phyloP scores from a whole-genome alignment of 805 yeast species.

The Phaffomyces antillensis region DNA sequence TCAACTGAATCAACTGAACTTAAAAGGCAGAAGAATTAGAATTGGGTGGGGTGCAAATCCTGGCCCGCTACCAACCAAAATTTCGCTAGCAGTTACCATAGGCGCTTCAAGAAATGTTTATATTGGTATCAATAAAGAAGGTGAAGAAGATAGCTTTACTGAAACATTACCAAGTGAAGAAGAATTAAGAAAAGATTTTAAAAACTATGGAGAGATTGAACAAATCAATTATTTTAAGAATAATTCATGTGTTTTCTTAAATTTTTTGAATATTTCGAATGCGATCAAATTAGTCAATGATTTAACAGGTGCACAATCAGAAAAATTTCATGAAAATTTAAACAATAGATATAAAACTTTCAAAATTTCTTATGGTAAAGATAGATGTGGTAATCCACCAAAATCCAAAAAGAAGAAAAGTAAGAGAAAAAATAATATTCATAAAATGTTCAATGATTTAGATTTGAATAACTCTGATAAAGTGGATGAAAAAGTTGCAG shows the following conservation, averaged over 20 bases:
- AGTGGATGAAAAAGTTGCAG: constrained; percentile 1
- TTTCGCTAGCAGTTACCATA: constrained; percentile 56
- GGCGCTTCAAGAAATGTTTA: constrained; percentile 78
- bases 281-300: constrained; percentile 61
- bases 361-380: constrained; percentile 66
- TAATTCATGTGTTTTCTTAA: constrained; percentile 68
- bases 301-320: constrained; percentile 35
- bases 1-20: constrained; percentile 48
- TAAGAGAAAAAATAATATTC: constrained; percentile 11
- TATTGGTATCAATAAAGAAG: constrained; percentile 47
- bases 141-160: constrained; percentile 20
- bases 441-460: background rate
- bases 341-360: constrained; percentile 43
- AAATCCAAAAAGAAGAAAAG: constrained; percentile 37
- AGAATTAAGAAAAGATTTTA: constrained; percentile 51
- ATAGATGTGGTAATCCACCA: constrained; percentile 73
- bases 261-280: constrained; percentile 54
- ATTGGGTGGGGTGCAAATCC: constrained; percentile 68
- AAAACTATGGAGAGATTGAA: constrained; percentile 62
- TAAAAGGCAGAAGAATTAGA: constrained; percentile 55
- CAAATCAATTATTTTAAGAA: constrained; percentile 67
- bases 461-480: constrained; percentile 5
- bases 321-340: constrained; percentile 32
- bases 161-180: constrained; percentile 38
- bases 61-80: constrained; percentile 51